Evolutionary conservation across 2,329 filamentous ascomycete genomes (phyloP).

Genomic region (Diaporthe destruens): DNA sequence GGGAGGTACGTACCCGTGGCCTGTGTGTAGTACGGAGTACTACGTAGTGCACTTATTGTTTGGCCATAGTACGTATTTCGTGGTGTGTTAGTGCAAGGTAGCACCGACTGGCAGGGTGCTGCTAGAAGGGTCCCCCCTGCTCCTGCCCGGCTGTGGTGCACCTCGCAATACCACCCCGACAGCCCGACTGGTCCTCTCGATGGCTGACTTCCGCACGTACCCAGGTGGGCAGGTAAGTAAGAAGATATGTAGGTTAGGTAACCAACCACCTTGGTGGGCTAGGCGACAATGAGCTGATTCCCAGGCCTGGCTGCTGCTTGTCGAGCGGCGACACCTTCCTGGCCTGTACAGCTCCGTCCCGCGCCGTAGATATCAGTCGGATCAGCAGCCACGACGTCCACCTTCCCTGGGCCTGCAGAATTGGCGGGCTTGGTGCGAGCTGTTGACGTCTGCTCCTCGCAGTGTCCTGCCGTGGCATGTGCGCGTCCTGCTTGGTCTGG

Average conservation of each 20-base stretch:
- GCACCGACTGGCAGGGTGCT: conserved; percentile 11
- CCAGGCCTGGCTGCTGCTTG: neutral
- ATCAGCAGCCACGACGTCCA: neutral
- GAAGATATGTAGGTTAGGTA: neutral
- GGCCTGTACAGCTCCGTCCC: neutral
- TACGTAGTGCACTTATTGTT: neutral
- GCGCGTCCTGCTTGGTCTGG: neutral
- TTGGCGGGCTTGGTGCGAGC: conserved; percentile 15
- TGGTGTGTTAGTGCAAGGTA: neutral
- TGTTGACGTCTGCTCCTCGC: conserved; percentile 17
- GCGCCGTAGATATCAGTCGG: conserved; percentile 2
- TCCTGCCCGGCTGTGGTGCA: neutral
- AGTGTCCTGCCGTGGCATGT: conserved; percentile 20
- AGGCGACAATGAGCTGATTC: conserved; percentile 22
- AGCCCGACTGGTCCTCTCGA: neutral
- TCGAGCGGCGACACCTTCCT: conserved; percentile 4
- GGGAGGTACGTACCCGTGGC: neutral
- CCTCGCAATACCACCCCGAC: neutral
- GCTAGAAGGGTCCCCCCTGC: conserved; percentile 28
- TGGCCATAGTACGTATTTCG: neutral
- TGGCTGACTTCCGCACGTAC: neutral
- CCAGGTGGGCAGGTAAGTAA: neutral
- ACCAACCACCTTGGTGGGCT: conserved; percentile 3
- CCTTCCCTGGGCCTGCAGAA: neutral
- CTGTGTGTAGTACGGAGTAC: no score